A percentile compares a stretch with the other conserved stretches of the same genome.
phyloP scores from a whole-genome alignment of 2,329 filamentous ascomycete genomes.

The Pseudogymnoascus sp. region DNA sequence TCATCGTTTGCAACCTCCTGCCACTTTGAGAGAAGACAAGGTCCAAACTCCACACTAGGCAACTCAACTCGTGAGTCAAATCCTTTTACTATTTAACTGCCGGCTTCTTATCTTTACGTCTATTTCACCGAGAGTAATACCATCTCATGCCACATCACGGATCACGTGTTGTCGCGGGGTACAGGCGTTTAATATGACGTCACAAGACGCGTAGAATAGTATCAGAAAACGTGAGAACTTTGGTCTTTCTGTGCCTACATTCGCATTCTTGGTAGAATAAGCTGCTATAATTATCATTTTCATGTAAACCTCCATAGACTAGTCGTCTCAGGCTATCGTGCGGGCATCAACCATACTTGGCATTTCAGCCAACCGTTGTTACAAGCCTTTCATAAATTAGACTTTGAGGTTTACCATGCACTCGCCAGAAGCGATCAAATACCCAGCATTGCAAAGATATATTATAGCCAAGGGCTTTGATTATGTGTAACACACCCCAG shows the following conservation, averaged over 20 bases:
- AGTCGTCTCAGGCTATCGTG: no score
- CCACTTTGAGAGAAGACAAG: background rate
- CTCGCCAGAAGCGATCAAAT: background rate
- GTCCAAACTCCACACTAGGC: background rate
- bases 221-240: background rate
- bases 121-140: background rate
- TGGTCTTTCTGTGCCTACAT: background rate
- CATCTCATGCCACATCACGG: background rate
- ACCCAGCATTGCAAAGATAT: background rate
- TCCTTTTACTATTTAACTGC: background rate
- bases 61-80: conserved; percentile 4
- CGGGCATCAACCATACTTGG: no score
- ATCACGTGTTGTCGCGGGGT: conserved; percentile 1
- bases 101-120: background rate
- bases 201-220: background rate
- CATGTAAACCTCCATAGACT: no score
- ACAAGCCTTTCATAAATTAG: background rate
- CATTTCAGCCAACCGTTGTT: background rate
- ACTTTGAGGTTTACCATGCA: no score
- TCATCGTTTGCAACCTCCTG: conserved; percentile 7
- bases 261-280: background rate
- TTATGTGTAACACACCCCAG: no score
- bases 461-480: background rate
- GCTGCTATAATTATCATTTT: background rate
- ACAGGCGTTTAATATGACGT: background rate